Percentiles rank a stretch among this genome's conserved stretches.
Conservation (phyloP, 345 rosid genomes). For the Kandelia obovata region DNA sequence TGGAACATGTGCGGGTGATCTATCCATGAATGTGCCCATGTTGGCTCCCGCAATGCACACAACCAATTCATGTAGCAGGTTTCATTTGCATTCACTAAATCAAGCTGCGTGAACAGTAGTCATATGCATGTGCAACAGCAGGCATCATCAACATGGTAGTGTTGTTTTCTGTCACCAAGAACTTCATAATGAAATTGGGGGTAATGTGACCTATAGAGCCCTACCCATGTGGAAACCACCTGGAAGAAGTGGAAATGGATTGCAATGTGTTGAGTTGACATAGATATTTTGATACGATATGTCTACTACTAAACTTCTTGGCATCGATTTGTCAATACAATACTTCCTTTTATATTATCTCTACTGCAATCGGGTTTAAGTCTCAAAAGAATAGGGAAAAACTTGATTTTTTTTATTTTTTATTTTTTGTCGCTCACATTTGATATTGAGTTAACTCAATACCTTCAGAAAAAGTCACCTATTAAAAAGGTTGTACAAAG, state of each 20-base stretch:
- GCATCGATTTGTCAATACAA: not conserved
- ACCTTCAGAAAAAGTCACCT: no score
- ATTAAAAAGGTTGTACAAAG: no score
- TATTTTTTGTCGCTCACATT: no score
- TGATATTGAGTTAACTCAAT: no score
- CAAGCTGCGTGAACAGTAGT: not conserved
- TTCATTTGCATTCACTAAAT: not conserved
- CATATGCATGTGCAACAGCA: not conserved
- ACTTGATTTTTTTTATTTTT: no score
- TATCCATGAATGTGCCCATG: no score
- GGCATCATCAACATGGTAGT: not conserved
- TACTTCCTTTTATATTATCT: no score
- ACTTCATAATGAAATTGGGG: not conserved
- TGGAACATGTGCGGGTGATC: no score
- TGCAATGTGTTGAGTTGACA: not conserved
- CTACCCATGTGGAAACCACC: slow-evolving; percentile 8
- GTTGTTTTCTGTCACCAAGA: not conserved
- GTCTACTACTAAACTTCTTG: not conserved
- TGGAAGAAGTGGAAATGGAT: not conserved
- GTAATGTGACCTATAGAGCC: not conserved
- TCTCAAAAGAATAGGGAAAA: no score
- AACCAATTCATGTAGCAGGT: no score
- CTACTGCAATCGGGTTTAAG: no score
- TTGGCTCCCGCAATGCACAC: no score
- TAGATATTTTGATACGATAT: not conserved